Base-by-base conservation (phyloP, 2,329 filamentous ascomycete species). In the Fusarium pininemorale region DNA sequence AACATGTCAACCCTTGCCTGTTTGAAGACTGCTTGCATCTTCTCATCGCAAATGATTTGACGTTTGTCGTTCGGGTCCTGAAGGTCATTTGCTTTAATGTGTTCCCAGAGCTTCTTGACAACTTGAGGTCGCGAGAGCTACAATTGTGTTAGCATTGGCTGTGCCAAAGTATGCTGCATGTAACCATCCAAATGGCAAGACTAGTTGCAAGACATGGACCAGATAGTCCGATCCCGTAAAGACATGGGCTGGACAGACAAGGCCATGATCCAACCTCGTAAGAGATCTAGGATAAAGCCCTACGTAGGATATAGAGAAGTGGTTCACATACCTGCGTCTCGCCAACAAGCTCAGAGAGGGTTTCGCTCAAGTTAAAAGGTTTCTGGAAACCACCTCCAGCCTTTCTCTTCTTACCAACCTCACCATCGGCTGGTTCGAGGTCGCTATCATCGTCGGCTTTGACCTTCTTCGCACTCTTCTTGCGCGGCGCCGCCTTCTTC, bases 1-100 rank as follows among this genome's bases (percentile, higher is more conserved):
- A 99, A 99, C 96, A 99, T 99, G 83, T 98, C 94, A 56, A 99
- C 93, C 79, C 90, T 93, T 79, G 95, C 90, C 79, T 93, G 90
- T 82, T 97, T 97, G 86, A 99, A 99, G 13, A 99, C 93, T 12
- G 93, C 93, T 69, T 94, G 91, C 92, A 99, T 93, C 76, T 90
- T 91, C 30, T 97, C 94, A 83, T 99, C 96, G 84, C 96, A 99
- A 35, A 90, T 86, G 73, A 99, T 99, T 77, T 98, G 94, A 28
- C 96, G 93, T 82, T 95, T 96, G 85, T 99, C 96, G 73, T 83
- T 90, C 1, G 95, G 96, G 76, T 98, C 95, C 83, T 99, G 96
- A 11, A 99, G 90, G 45, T 95, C 89, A 75, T 95, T 91, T 68
- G 87, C 90, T 79, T 97, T 97, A 84, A 99, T 97, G 80, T 99